Percentiles rank a stretch among this genome's conserved stretches.
Evolutionary conservation across 139 green algal genomes (phyloP).

Genomic region (Picochlorum sp.): DNA sequence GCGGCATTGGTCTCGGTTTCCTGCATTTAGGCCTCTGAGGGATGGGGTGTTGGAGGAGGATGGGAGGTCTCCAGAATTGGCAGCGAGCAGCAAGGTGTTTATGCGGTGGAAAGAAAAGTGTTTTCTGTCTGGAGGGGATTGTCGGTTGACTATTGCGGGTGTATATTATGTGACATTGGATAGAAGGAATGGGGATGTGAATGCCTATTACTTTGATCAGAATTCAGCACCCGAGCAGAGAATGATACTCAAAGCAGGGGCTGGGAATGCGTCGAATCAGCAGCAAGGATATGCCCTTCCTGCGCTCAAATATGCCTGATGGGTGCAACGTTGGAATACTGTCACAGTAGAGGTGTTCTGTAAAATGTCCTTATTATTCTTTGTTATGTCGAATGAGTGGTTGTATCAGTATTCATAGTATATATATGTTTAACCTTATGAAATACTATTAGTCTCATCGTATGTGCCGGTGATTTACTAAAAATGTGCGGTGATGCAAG

Average conservation of each 20-base stretch:
- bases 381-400: no score
- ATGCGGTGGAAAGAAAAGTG: constrained; percentile 80
- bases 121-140: constrained; percentile 52
- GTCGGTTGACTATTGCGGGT: constrained; percentile 63
- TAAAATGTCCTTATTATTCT: no score
- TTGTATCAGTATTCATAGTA: no score
- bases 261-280: no score
- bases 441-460: no score
- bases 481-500: no score
- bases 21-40: constrained; percentile 33
- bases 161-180: constrained; percentile 67
- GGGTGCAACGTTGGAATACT: no score
- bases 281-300: constrained; percentile 1
- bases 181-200: constrained; percentile 40
- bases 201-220: constrained; percentile 69
- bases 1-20: constrained; percentile 49
- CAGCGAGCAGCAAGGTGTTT: constrained; percentile 36
- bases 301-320: background rate
- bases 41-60: constrained; percentile 21
- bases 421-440: no score
- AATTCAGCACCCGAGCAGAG: constrained; percentile 53
- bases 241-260: constrained; percentile 32
- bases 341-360: no score
- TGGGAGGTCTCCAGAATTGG: constrained; percentile 31
- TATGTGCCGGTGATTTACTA: no score